A percentile compares a stretch with the other conserved stretches of the same genome.
These are phyloP conservation scores for Blastocystis sp. DNA, from an alignment of 352 stramenopile species.

Conservation along the genomic window DNA sequence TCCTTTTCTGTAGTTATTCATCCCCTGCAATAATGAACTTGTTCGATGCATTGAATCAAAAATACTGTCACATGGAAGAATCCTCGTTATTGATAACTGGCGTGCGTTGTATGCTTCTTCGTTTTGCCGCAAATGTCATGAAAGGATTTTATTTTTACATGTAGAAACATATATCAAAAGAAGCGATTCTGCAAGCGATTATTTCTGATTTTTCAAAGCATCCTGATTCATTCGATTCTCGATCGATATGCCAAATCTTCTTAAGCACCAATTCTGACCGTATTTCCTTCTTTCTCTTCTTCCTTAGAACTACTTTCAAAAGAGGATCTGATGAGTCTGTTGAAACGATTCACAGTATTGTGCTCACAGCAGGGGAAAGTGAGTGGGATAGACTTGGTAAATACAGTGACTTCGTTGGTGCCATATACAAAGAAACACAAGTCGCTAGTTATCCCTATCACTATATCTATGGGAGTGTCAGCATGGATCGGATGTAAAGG, in stretches of 20 bases:
- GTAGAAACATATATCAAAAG: not conserved
- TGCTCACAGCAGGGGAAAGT: not conserved
- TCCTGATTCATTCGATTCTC: not conserved
- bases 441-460: not conserved
- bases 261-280: not conserved
- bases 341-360: not conserved
- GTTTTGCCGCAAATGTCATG: not conserved
- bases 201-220: not conserved
- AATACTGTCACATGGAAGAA: not conserved
- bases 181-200: not conserved
- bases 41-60: not conserved
- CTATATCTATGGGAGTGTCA: slow-evolving; percentile 15
- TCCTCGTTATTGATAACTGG: not conserved
- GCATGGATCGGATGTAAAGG: not conserved
- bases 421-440: not conserved
- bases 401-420: not conserved
- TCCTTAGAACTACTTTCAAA: not conserved
- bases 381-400: not conserved
- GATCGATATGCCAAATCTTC: not conserved
- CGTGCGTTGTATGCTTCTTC: slow-evolving; percentile 6
- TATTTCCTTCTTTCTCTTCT: not conserved
- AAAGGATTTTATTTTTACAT: not conserved
- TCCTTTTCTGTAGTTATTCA: not conserved
- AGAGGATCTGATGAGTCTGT: not conserved
- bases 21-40: not conserved